Evolutionary conservation across 1,139 yeast genomes (phyloP).

Genomic region (Pneumocystis canis): DNA sequence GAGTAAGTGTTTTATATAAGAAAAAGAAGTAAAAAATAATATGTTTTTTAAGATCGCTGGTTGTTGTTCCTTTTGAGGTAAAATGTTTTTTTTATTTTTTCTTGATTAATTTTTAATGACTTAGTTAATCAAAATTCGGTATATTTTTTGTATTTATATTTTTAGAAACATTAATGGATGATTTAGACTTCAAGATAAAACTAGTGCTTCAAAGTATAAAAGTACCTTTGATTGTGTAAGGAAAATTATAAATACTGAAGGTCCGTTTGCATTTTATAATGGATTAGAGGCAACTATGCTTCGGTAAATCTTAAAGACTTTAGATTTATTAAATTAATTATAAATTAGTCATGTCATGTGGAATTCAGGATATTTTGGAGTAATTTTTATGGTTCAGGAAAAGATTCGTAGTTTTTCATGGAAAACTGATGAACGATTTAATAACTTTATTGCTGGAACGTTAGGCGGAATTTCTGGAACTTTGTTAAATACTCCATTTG

Average conservation of each 20-base stretch:
- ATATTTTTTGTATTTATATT: not conserved
- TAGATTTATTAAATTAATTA: not conserved
- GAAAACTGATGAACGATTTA: conserved; percentile 56
- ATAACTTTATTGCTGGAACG: conserved; percentile 82
- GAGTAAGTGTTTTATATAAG: conserved; percentile 28
- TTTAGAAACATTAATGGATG: not conserved
- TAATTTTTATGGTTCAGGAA: conserved; percentile 71
- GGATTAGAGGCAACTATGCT: conserved; percentile 94
- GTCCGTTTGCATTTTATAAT: conserved; percentile 71
- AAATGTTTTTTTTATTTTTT: conserved; percentile 21
- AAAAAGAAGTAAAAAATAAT: not conserved
- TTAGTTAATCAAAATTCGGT: conserved; percentile 26
- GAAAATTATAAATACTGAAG: conserved; percentile 58
- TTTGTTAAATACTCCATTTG: conserved; percentile 84
- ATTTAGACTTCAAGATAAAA: conserved; percentile 79
- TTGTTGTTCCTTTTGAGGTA: conserved; percentile 77
- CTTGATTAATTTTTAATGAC: not conserved
- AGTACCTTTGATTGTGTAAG: conserved; percentile 76
- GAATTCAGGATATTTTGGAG: conserved; percentile 98
- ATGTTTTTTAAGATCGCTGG: conserved; percentile 39
- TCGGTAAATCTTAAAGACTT: conserved; percentile 35
- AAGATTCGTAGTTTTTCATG: conserved; percentile 65
- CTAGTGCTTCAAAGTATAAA: conserved; percentile 47
- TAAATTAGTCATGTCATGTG: conserved; percentile 49
- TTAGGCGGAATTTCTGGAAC: conserved; percentile 93